phyloP scores from a whole-genome alignment of 2,329 filamentous ascomycete genomes.

The Alternaria hordeiaustralica region DNA sequence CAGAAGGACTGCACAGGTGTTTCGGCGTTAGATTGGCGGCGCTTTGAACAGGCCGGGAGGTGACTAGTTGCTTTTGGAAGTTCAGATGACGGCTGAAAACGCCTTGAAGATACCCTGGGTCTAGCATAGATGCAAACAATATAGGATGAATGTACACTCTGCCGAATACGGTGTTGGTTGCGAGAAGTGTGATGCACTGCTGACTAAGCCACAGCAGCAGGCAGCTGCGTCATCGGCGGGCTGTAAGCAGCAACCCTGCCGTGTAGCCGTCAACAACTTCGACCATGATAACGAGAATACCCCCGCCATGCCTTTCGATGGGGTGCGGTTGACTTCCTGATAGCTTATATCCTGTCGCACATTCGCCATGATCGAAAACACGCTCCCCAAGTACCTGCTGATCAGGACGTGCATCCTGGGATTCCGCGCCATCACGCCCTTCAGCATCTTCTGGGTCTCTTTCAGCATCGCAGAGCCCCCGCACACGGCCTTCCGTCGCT shows the following conservation, averaged over 20 bases:
- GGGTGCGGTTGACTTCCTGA: background rate
- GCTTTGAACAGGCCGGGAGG: background rate
- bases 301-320: background rate
- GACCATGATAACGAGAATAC: slow-evolving; percentile 1
- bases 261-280: slow-evolving; percentile 1
- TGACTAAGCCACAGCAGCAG: slow-evolving; percentile 5
- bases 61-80: background rate
- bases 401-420: slow-evolving; percentile 58
- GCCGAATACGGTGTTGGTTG: slow-evolving; percentile 2
- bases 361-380: slow-evolving; percentile 50
- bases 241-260: background rate
- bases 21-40: background rate
- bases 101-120: background rate
- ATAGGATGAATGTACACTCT: background rate
- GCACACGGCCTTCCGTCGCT: slow-evolving; percentile 31
- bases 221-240: slow-evolving; percentile 7
- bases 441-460: slow-evolving; percentile 57
- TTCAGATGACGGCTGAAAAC: background rate
- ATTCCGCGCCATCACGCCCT: slow-evolving; percentile 58
- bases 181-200: background rate
- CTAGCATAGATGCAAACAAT: background rate
- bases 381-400: slow-evolving; percentile 49
- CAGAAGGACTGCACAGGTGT: background rate
- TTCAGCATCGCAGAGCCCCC: slow-evolving; percentile 44
- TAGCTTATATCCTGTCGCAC: background rate